Percentiles rank a stretch among this genome's conserved stretches.
phyloP scores from a whole-genome alignment of 352 stramenopile genomes.

The Pythium aristosporum region DNA sequence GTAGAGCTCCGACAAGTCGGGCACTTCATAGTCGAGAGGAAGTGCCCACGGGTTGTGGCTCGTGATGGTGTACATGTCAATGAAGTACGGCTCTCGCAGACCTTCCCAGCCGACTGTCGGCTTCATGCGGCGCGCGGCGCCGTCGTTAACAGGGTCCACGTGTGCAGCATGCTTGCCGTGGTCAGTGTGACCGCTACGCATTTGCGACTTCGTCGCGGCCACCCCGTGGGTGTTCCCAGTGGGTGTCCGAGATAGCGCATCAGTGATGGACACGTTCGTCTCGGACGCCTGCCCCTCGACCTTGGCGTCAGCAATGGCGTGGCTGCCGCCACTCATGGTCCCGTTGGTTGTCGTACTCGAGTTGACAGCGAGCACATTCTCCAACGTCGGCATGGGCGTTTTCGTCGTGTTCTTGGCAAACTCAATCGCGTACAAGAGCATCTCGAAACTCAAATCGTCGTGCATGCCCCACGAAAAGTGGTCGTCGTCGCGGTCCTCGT shows the following conservation, averaged over 20 bases:
- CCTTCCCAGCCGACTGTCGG: slow-evolving; percentile 44
- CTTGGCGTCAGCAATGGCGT: not conserved
- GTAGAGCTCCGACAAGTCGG: slow-evolving; percentile 54
- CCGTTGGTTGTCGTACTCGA: not conserved
- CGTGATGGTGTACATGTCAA: slow-evolving; percentile 79
- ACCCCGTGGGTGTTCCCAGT: not conserved
- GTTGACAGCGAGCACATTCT: not conserved
- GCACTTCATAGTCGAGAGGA: slow-evolving; percentile 42
- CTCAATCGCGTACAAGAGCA: slow-evolving; percentile 66
- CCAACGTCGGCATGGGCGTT: not conserved
- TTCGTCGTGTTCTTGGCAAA: slow-evolving; percentile 26
- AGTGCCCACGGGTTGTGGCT: slow-evolving; percentile 67
- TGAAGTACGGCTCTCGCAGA: slow-evolving; percentile 67
- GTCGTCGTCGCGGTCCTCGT: slow-evolving; percentile 61
- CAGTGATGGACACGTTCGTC: not conserved
- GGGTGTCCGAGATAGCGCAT: not conserved
- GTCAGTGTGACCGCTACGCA: not conserved
- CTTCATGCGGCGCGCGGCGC: not conserved
- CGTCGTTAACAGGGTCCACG: not conserved
- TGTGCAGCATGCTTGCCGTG: not conserved
- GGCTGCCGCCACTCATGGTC: not conserved
- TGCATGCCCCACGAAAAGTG: slow-evolving; percentile 73
- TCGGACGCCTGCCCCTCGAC: not conserved
- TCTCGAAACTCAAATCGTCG: slow-evolving; percentile 71
- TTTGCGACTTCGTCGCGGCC: not conserved